Evolutionary conservation across 2,329 filamentous ascomycete genomes (phyloP).

Genomic region (Aspergillus luchuensis): DNA sequence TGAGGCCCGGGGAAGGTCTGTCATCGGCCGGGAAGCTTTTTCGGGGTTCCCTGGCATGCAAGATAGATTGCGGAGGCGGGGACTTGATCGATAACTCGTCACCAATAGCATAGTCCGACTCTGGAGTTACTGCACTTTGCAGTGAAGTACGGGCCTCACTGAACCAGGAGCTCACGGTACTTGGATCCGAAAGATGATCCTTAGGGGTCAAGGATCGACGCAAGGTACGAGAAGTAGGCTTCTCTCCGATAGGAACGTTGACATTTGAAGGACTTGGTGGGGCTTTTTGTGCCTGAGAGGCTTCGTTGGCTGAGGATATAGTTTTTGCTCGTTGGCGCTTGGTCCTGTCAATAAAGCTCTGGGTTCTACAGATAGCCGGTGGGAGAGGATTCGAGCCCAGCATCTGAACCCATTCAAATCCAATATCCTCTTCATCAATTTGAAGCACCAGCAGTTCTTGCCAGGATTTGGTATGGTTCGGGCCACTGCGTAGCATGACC

Average conservation of each 20-base stretch:
- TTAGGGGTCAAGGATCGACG: constrained; percentile 34
- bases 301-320: constrained; percentile 22
- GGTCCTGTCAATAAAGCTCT: constrained; percentile 53
- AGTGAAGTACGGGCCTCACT: constrained; percentile 33
- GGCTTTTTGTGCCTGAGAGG: constrained; percentile 35
- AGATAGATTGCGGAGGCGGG: constrained; percentile 29
- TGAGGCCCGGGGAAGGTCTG: constrained; percentile 37
- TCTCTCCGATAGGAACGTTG: constrained; percentile 65
- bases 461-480: constrained; percentile 68
- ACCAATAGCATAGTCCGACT: constrained; percentile 35
- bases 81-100: constrained; percentile 27
- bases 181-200: constrained; percentile 36
- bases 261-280: constrained; percentile 56
- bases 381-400: constrained; percentile 68
- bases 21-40: constrained; percentile 30
- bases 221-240: constrained; percentile 51
- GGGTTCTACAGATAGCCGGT: constrained; percentile 57
- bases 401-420: constrained; percentile 84
- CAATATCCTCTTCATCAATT: constrained; percentile 74
- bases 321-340: constrained; percentile 37
- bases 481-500: constrained; percentile 79
- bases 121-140: constrained; percentile 35
- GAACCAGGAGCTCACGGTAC: constrained; percentile 31
- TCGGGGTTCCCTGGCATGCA: constrained; percentile 35
- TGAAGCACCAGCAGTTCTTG: constrained; percentile 78